Evolutionary conservation across 371 early-diverging fungal species (phyloP), one percentile per base, ranked within the genome.

Genomic region (Mucor velutinosus): DNA sequence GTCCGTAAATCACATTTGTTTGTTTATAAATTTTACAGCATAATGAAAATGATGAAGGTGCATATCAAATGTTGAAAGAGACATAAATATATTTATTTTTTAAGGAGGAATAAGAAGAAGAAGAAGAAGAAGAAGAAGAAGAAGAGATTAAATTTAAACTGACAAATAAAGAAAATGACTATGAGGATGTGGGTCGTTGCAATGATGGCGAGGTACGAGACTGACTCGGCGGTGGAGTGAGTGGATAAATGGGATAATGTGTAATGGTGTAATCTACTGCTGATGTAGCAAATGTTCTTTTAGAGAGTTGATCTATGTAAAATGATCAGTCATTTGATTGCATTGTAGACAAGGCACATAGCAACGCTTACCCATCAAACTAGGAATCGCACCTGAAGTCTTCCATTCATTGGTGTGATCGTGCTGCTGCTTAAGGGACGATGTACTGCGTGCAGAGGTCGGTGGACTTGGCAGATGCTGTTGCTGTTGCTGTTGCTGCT

Each of bases 311-410:
- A 60, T 76, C 76, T 76, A 51, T 5, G 12, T 23, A 10, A 30
- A 37, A 45, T 7, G 14, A 27, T 62, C 25, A 33, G 30, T 32
- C 32, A 21, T 17, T 15, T 58, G 30, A n/a, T 10, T 29, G 27
- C 15, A 10, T 21, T 1, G 25, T 10, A 68, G 45, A 23, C 33
- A 30, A 55, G 7, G 30, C 30, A 30, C 30, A 30, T 30, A 2
- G 56, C 19, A 21, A 10, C 5, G 4, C 32, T 70, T 78, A 81
- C 79, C 81, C 76, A 76, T 81, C 33, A 81, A 61, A 59, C 81
- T 81, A 23, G 81, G 81, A 66, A 81, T 78, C 27, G 72, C 53
- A n/a, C 68, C 43, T 14, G 62, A 56, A 19, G 61, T 57, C n/a
- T 74, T 74, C 67, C 70, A 74, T 67, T 70, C 71, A 65, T 49